These are phyloP conservation scores for Phyllosticta paracitricarpa DNA, from an alignment of 2,329 filamentous ascomycete genomes.

Conservation along the genomic window DNA sequence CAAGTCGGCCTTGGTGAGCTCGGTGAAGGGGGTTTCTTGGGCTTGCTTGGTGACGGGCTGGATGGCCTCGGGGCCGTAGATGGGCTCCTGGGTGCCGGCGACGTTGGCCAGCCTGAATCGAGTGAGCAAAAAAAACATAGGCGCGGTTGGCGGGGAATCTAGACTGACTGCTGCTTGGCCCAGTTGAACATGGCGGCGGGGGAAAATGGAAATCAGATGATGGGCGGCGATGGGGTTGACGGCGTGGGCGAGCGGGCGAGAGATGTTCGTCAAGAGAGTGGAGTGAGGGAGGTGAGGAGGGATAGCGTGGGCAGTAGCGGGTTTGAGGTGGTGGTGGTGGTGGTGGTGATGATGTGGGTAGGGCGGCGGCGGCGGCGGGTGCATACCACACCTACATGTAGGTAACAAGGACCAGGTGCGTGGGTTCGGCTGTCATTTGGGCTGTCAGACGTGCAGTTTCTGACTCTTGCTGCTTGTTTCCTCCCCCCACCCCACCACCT, in stretches of 20 bases:
- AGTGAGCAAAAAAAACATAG: constrained; percentile 8
- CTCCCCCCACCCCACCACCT: too few relatives aligned
- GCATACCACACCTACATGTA: too few relatives aligned
- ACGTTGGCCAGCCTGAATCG: constrained; percentile 54
- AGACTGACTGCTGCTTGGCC: constrained; percentile 77
- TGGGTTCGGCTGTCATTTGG: not conserved
- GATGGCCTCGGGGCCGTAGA: constrained; percentile 85
- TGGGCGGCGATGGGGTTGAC: not conserved
- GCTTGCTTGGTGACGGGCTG: constrained; percentile 75
- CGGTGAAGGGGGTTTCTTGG: constrained; percentile 67
- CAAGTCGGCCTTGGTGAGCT: constrained; percentile 65
- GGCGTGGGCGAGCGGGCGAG: constrained; percentile 3
- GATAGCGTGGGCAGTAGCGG: not conserved
- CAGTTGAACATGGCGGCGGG: constrained; percentile 67
- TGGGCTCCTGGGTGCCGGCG: constrained; percentile 90
- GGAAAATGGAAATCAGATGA: not conserved
- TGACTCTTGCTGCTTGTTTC: not conserved
- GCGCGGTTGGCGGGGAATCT: constrained; percentile 13
- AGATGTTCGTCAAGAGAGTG: not conserved
- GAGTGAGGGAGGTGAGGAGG: not conserved
- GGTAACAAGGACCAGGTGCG: not conserved
- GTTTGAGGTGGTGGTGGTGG: not conserved
- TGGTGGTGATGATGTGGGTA: not conserved
- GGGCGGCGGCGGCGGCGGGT: too few relatives aligned
- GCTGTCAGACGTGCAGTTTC: constrained; percentile 1